Conservation (phyloP, 2,329 filamentous ascomycete species). For the Botrytis tulipae region DNA sequence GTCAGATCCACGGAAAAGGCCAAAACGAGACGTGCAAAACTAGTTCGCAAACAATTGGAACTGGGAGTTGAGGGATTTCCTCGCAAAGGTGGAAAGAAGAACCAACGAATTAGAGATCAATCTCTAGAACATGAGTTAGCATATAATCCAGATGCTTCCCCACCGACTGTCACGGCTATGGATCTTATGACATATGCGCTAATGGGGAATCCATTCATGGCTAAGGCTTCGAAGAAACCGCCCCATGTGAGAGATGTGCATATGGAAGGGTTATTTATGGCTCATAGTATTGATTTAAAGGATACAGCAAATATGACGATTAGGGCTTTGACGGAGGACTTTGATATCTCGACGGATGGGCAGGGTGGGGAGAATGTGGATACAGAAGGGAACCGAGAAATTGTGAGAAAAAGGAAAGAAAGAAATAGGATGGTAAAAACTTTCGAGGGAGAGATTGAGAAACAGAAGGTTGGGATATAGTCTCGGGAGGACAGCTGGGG, state of each 20-base stretch:
- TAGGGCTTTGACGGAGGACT: constrained; percentile 5
- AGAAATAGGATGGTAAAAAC: background rate
- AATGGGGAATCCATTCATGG: constrained; percentile 24
- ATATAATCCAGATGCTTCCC: constrained; percentile 1
- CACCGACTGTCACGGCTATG: constrained; percentile 4
- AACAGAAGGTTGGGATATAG: background rate
- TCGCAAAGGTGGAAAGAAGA: background rate
- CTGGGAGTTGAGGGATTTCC: background rate
- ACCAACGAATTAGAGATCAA: constrained; percentile 5
- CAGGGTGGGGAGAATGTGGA: background rate
- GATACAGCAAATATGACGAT: constrained; percentile 12
- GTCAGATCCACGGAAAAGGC: background rate
- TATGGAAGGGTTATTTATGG: background rate
- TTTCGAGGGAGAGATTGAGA: background rate
- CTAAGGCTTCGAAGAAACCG: background rate
- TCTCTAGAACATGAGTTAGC: constrained; percentile 12
- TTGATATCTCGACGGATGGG: constrained; percentile 12
- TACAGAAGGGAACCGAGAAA: background rate
- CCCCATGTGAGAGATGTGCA: background rate
- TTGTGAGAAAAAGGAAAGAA: background rate
- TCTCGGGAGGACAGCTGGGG: no score
- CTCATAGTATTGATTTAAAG: background rate
- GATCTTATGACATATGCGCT: constrained; percentile 32
- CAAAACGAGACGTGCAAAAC: background rate
- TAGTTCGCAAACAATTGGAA: background rate